Evolutionary conservation across 2,329 filamentous ascomycete species (phyloP).

Genomic region (Periconia macrospinosa): DNA sequence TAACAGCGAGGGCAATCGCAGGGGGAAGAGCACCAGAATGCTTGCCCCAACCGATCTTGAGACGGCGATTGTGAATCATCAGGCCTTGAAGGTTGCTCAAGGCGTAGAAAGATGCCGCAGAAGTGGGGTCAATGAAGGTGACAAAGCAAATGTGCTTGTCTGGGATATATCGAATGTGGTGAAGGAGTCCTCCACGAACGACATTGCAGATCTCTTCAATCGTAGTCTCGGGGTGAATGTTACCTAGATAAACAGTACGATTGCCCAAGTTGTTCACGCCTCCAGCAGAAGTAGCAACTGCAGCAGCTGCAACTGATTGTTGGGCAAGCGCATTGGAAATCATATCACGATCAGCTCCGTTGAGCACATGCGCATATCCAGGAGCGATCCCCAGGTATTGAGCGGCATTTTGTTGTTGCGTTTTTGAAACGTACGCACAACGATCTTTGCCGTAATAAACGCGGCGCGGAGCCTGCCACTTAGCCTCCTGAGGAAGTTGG

Average conservation of each 20-base stretch:
- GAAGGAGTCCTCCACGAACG: conserved; percentile 88
- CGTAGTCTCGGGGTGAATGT: conserved; percentile 98
- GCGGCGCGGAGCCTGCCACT: conserved; percentile 93
- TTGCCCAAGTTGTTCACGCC: conserved; percentile 98
- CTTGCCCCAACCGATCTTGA: conserved; percentile 99
- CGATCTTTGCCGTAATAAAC: conserved; percentile 99
- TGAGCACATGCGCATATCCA: conserved; percentile 93
- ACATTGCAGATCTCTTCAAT: conserved; percentile 99
- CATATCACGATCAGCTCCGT: conserved; percentile 91
- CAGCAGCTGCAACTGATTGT: conserved; percentile 94
- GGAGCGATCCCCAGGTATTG: conserved; percentile 97
- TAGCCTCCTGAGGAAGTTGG: conserved; percentile 91
- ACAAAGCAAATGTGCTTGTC: conserved; percentile 99
- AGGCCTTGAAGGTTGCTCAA: conserved; percentile 95
- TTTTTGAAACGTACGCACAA: conserved; percentile 98
- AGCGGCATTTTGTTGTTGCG: conserved; percentile 97
- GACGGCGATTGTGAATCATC: conserved; percentile 97
- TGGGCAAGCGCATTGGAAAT: conserved; percentile 96
- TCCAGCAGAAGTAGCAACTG: conserved; percentile 93
- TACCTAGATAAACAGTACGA: conserved; percentile 95
- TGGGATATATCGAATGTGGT: conserved; percentile 98
- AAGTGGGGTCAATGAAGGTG: conserved; percentile 98
- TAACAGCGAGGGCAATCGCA: conserved; percentile 93
- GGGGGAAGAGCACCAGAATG: conserved; percentile 95
- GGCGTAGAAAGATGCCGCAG: conserved; percentile 95